Conservation (phyloP, 2,329 filamentous ascomycete species). For the Lecanoromycetidae sp. region DNA sequence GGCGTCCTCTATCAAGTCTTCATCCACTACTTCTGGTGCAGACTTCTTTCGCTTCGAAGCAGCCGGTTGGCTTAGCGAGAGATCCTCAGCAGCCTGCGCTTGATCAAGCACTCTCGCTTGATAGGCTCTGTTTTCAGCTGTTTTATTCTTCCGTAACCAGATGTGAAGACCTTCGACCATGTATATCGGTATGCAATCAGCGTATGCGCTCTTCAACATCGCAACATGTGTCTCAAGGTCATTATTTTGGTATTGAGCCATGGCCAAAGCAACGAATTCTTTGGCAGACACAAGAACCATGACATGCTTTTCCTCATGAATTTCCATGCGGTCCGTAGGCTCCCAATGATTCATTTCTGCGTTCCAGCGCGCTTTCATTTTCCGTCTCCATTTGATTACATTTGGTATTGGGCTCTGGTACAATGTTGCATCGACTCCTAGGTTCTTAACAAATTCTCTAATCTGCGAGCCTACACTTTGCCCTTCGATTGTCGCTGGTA, state of each 20-base stretch:
- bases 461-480: constrained; percentile 34
- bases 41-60: constrained; percentile 30
- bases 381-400: constrained; percentile 57
- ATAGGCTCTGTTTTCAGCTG: constrained; percentile 55
- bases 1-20: constrained; percentile 58
- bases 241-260: constrained; percentile 29
- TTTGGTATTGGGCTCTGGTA: constrained; percentile 30
- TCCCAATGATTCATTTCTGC: constrained; percentile 52
- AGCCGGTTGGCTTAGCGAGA: constrained; percentile 20
- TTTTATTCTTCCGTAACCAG: constrained; percentile 59
- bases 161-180: constrained; percentile 56
- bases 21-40: constrained; percentile 44
- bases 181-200: constrained; percentile 48
- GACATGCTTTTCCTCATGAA: constrained; percentile 46
- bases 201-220: constrained; percentile 43
- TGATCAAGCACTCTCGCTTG: constrained; percentile 45
- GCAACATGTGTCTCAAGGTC: constrained; percentile 49
- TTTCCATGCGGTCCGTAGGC: constrained; percentile 36
- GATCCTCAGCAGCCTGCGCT: constrained; percentile 20
- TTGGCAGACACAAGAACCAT: constrained; percentile 50
- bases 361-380: constrained; percentile 52
- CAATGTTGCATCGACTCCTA: constrained; percentile 32
- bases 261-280: constrained; percentile 52
- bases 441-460: constrained; percentile 31
- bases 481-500: constrained; percentile 45